Evolutionary conservation across 345 rosid species (phyloP).

Genomic region (Gossypium raimondii): DNA sequence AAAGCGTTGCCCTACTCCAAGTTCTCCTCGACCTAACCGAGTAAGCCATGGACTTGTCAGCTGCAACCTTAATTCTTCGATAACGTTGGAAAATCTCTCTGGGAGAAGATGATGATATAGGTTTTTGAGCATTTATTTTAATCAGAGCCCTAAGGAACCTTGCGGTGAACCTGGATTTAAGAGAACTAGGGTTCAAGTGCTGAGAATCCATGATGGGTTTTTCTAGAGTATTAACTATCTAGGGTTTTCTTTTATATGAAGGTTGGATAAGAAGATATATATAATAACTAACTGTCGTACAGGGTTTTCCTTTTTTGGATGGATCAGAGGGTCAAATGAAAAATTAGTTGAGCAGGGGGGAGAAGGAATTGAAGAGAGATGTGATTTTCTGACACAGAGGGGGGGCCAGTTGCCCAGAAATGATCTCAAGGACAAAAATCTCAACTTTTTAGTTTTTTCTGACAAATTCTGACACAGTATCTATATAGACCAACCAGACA

Average conservation of each 20-base stretch:
- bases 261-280: neutral
- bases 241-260: constrained; percentile 21
- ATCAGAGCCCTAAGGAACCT: constrained; percentile 40
- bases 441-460: constrained; percentile 14
- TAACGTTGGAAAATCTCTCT: constrained; percentile 22
- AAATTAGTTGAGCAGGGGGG: neutral
- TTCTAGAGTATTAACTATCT: neutral
- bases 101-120: constrained; percentile 1
- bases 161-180: constrained; percentile 37
- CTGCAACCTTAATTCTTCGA: constrained; percentile 42
- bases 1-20: constrained; percentile 48
- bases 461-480: constrained; percentile 26
- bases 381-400: constrained; percentile 36
- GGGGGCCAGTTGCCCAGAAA: constrained; percentile 24
- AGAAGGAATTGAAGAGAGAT: constrained; percentile 8
- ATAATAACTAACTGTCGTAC: neutral
- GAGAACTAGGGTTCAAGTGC: constrained; percentile 21
- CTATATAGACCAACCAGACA: constrained; percentile 16
- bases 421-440: constrained; percentile 24
- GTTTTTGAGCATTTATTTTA: constrained; percentile 22
- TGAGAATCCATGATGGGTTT: constrained; percentile 25
- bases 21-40: constrained; percentile 44
- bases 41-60: constrained; percentile 48
- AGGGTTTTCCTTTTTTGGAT: constrained; percentile 11
- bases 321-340: constrained; percentile 18